Evolutionary conservation across 495 filamentous ascomycete genomes (phyloP), one percentile per base, ranked within the genome.

Genomic region (Aspergillus wentii): DNA sequence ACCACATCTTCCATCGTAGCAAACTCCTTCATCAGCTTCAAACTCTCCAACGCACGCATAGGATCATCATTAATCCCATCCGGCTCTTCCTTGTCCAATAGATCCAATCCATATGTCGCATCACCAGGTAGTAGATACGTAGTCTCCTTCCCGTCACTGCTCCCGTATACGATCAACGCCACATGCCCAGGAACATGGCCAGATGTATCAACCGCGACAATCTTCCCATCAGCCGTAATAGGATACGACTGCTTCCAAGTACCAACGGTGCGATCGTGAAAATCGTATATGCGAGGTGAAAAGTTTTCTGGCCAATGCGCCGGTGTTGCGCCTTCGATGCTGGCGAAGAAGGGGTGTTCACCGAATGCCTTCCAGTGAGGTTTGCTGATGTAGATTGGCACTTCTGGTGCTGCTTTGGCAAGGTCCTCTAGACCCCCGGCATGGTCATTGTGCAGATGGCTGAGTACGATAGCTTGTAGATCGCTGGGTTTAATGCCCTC

Each of bases 371-470:
- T 30, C 54, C 57, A 57, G 26, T 64, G 54, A 30, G 56, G 50
- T 4, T 43, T 40, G 17, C 48, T 51, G 17, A 57, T 29, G 15
- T 50, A 54, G 9, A 57, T 41, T 1, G 50, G 52, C 5, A 52
- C 23, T 22, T 45, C 39, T 2, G 52, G 52, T 3, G 41, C 48
- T 29, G 40, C 45, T 3, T 18, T 42, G 16, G 44, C 30, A 2
- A 63, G 33, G 26, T 64, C 57, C 35, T 49, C 40, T 17, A 64
- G 30, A 1, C 59, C 59, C 11, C 57, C 59, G 1, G 44, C 42
- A 35, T 64, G 59, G 29, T 61, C 57, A 22, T 56, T 55, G 35
- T 61, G 59, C 8, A 64, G 36, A 40, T 61, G 59, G 23, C 44
- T 51, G 16, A 64, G 17, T 8, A 64, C 38, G 13, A 61, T 46